phyloP scores from a whole-genome alignment of 2,329 filamentous ascomycete species.

The Geoglossum cookeanum region DNA sequence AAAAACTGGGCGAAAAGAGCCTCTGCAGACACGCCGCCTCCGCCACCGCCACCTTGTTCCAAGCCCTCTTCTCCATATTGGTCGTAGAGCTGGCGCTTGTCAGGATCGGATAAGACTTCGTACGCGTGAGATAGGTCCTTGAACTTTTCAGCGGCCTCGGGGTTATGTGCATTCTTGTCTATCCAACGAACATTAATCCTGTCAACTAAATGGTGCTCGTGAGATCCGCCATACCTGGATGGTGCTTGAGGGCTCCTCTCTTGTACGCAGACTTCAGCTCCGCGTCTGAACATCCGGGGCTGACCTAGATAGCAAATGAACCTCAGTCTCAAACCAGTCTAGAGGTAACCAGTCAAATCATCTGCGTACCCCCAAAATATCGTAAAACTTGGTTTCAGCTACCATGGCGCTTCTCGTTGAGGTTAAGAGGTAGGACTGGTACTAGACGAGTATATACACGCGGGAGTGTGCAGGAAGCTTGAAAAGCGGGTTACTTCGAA shows the following conservation, averaged over 20 bases:
- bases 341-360: not conserved
- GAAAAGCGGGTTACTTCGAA: not conserved
- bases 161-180: slow-evolving; percentile 97
- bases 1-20: slow-evolving; percentile 97
- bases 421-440: not conserved
- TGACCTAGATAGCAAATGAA: slow-evolving; percentile 35
- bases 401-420: slow-evolving; percentile 36
- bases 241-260: slow-evolving; percentile 62
- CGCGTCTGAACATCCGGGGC: slow-evolving; percentile 60
- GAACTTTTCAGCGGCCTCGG: slow-evolving; percentile 89
- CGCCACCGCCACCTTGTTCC: slow-evolving; percentile 61
- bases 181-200: slow-evolving; percentile 8
- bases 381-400: slow-evolving; percentile 64
- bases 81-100: slow-evolving; percentile 86
- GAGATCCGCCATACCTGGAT: slow-evolving; percentile 45
- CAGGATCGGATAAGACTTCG: slow-evolving; percentile 77
- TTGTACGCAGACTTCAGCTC: slow-evolving; percentile 88
- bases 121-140: slow-evolving; percentile 94
- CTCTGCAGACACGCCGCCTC: slow-evolving; percentile 78
- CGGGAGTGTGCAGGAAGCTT: not conserved
- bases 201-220: not conserved
- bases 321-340: not conserved
- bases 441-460: not conserved
- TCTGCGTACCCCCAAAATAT: slow-evolving; percentile 50
- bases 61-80: slow-evolving; percentile 96